Evolutionary conservation across 768 basidiomycete species (phyloP).

Genomic region (Hygrophorus russula): DNA sequence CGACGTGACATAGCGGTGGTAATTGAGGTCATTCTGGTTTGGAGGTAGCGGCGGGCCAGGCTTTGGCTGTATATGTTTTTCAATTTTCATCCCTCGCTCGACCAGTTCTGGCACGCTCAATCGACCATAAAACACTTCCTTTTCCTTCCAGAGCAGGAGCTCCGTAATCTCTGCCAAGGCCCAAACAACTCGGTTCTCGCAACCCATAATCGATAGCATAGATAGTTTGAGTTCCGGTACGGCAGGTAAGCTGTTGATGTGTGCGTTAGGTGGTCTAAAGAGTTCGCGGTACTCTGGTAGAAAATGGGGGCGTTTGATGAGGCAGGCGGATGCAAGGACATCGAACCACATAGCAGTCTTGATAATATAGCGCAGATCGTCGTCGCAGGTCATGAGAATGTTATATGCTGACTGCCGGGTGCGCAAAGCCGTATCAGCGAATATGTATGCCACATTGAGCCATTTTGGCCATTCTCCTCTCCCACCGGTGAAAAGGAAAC

Average conservation of each 20-base stretch:
- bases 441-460: slow-evolving; percentile 48
- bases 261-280: slow-evolving; percentile 27
- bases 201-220: slow-evolving; percentile 83
- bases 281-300: slow-evolving; percentile 42
- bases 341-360: slow-evolving; percentile 86
- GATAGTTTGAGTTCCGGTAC: slow-evolving; percentile 21
- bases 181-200: slow-evolving; percentile 70
- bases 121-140: slow-evolving; percentile 22
- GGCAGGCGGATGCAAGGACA: slow-evolving; percentile 69
- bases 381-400: slow-evolving; percentile 31
- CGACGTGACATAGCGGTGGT: slow-evolving; percentile 30
- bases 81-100: slow-evolving; percentile 38
- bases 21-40: slow-evolving; percentile 8
- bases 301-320: slow-evolving; percentile 46
- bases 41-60: slow-evolving; percentile 11
- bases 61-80: slow-evolving; percentile 22
- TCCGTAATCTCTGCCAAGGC: slow-evolving; percentile 65
- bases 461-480: slow-evolving; percentile 58
- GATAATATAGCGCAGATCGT: slow-evolving; percentile 59
- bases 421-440: slow-evolving; percentile 38
- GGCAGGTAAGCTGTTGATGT: slow-evolving; percentile 1
- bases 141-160: slow-evolving; percentile 57
- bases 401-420: slow-evolving; percentile 26
- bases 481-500: slow-evolving; percentile 71
- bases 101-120: slow-evolving; percentile 57